phyloP scores from a whole-genome alignment of 495 filamentous ascomycete genomes.

The Rostrohypoxylon terebratum region DNA sequence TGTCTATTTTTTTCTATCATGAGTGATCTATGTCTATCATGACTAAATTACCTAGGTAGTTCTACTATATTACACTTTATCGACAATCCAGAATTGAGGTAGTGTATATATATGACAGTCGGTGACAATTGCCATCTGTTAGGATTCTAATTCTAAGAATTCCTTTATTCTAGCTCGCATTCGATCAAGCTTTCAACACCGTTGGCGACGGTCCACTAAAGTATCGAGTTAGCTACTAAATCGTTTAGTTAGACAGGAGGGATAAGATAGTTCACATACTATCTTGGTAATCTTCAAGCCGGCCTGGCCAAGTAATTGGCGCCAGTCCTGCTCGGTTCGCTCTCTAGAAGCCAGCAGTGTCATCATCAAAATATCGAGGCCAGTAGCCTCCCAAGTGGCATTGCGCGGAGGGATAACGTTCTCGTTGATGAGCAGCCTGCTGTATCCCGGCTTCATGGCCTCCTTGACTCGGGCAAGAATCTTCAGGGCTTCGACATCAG shows the following conservation, averaged over 20 bases:
- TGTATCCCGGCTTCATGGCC: conserved; percentile 54
- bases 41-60: neutral
- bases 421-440: conserved; percentile 22
- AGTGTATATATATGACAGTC: conserved; percentile 2
- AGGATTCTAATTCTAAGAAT: neutral
- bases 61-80: conserved; percentile 8
- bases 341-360: conserved; percentile 3
- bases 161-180: neutral
- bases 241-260: neutral
- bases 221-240: neutral
- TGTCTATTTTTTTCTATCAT: conserved; percentile 1
- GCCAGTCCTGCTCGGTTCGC: conserved; percentile 14
- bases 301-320: neutral
- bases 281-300: conserved; percentile 21
- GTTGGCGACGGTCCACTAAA: conserved; percentile 12
- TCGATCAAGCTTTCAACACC: conserved; percentile 20
- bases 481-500: conserved; percentile 50
- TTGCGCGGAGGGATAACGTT: conserved; percentile 9
- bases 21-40: neutral
- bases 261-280: neutral
- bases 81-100: neutral
- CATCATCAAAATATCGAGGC: conserved; percentile 17
- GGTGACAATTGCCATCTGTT: neutral
- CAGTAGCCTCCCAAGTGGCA: conserved; percentile 11
- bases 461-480: conserved; percentile 51